Base-by-base conservation (phyloP, 2,329 filamentous ascomycete genomes). In the Cladophialophora exuberans region DNA sequence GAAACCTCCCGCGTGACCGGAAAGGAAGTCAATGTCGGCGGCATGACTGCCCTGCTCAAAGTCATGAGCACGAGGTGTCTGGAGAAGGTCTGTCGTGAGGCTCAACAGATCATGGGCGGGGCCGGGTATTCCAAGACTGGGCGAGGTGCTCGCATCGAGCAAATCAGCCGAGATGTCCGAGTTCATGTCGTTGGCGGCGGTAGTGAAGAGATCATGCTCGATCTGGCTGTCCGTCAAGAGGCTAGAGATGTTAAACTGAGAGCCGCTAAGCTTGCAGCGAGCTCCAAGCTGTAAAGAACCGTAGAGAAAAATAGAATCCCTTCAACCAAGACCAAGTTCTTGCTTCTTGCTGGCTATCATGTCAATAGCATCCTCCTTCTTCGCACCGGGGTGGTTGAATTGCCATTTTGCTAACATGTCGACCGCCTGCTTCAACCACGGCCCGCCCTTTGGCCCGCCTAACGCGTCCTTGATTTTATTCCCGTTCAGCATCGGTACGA, bases 351-450 rank as follows among this genome's bases (percentile, higher is more conserved):
- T 70, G 65, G 25, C 79, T 73, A 59, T 92, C 86, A 3, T 79
- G 82, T 54, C 57, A 6, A 45, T 58, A 17, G 61, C 60, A 23
- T 61, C 45, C 26, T 64, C 61, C 28, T 50, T 61, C 15, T 52
- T 53, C 11, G 59, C 57, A 2, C 57, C 54, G 3, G 78, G 78
- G 67, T 97, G 84, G 31, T 89, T 82, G 48, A 97, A 80, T 72
- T 97, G 94, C 91, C 92, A 97, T 57, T 85, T 85, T 71, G 95
- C 83, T 57, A 90, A 88, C 3, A 91, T 77, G 26, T 95, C 87
- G 42, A 96, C 74, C 3, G 91, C 91, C 41, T 80, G 79, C 50
- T 84, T 84, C 80, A 95, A 88, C 93, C 93, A 97, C n/a, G 79
- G 85, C 1, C 90, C 90, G 0, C 89, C 86, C 60, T 84, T 85